Percentiles rank a stretch among this genome's conserved stretches.
These are phyloP conservation scores for Pseudogymnoascus sp. DNA, from an alignment of 2,329 filamentous ascomycete species.

Conservation along the genomic window DNA sequence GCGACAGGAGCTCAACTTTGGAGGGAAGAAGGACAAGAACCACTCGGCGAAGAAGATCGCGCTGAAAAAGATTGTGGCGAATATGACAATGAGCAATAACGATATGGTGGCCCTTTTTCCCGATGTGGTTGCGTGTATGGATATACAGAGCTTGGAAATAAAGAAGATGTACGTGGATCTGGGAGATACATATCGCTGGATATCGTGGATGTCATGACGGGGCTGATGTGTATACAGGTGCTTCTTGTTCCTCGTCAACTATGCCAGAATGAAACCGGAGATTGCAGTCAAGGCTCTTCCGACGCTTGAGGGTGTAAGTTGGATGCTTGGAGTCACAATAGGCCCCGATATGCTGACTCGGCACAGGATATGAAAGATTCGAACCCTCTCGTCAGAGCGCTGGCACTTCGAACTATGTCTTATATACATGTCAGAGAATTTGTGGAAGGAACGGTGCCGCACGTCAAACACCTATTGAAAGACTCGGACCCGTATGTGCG, in stretches of 20 bases:
- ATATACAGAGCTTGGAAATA: slow-evolving; percentile 88
- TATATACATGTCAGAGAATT: slow-evolving; percentile 97
- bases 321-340: not conserved
- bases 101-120: slow-evolving; percentile 98
- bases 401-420: slow-evolving; percentile 90
- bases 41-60: slow-evolving; percentile 92
- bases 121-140: slow-evolving; percentile 93
- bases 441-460: slow-evolving; percentile 79
- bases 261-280: slow-evolving; percentile 88
- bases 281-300: slow-evolving; percentile 89
- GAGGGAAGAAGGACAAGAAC: slow-evolving; percentile 97
- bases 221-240: slow-evolving; percentile 54
- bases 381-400: slow-evolving; percentile 85
- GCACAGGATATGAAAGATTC: slow-evolving; percentile 81
- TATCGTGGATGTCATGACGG: slow-evolving; percentile 12
- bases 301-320: slow-evolving; percentile 66
- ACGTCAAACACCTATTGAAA: slow-evolving; percentile 73
- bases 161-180: slow-evolving; percentile 81
- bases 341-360: slow-evolving; percentile 6
- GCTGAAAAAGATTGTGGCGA: slow-evolving; percentile 98
- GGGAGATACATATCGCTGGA: not conserved
- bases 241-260: slow-evolving; percentile 95
- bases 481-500: slow-evolving; percentile 93
- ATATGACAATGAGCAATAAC: slow-evolving; percentile 99
- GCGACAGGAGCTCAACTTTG: slow-evolving; percentile 85